Evolutionary conservation across 306 rosid species (phyloP), one percentile per base, ranked within the genome.

Genomic region (Crotalaria pallida): DNA sequence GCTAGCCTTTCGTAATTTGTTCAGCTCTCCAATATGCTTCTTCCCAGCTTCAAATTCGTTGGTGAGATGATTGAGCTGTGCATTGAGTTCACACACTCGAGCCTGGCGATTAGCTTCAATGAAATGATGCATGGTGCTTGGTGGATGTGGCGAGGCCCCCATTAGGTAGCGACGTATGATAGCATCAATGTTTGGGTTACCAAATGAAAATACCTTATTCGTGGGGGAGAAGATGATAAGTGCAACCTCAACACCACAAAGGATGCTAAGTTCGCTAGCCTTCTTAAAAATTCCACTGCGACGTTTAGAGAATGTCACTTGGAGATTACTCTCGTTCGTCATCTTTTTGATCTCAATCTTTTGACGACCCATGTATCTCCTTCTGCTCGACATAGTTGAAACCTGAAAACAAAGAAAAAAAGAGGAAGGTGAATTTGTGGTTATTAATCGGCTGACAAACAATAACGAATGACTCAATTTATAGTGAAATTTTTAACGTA

Each of bases 231-330:
- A 74, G 48, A 74, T 48, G 8, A 74, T 53, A 5, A 64, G 58
- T 3, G 26, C 58, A 15, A 74, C 47, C 13, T 74, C 38, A 0
- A 24, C 66, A 0, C 72, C 79, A 6, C 72, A 74, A 3, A 74
- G 79, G 3, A 57, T 74, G 63, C 79, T 24, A 18, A 74, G 66
- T 38, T 74, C n/a, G n/a, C n/a, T n/a, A n/a, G n/a, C n/a, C n/a
- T n/a, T n/a, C n/a, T n/a, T n/a, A n/a, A n/a, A n/a, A n/a, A n/a
- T n/a, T n/a, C n/a, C 79, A 7, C 15, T 26, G 7, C 66, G 65
- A 2, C 79, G 72, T 58, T 74, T 74, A 0, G 79, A 74, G 65
- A 74, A 74, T 0, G 79, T 74, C 3, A 74, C 79, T 4, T 74
- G 72, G 1, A 74, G 23, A 13, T 74, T 74, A 36, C 79, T 74